Conservation (phyloP, 2,329 filamentous ascomycete species). For the Trichoderma endophyticum region DNA sequence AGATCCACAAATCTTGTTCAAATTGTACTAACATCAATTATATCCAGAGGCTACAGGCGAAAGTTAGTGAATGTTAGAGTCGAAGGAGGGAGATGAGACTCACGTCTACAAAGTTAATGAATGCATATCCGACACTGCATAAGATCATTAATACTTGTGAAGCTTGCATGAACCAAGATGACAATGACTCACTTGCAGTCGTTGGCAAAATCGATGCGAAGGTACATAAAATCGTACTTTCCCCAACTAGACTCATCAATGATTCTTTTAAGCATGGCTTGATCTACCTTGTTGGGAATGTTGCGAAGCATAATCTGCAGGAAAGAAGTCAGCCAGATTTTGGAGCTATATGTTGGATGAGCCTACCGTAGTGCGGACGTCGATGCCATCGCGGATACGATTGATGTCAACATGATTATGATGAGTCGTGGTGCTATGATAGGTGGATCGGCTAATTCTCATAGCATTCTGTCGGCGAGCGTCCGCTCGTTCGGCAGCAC, state of each 20-base stretch:
- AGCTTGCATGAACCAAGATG: no score
- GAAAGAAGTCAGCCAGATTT: slow-evolving; percentile 16
- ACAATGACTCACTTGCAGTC: slow-evolving; percentile 70
- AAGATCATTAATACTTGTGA: background rate
- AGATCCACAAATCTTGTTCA: background rate
- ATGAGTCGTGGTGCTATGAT: slow-evolving; percentile 47
- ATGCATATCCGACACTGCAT: slow-evolving; percentile 85
- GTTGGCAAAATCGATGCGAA: slow-evolving; percentile 84
- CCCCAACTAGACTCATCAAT: slow-evolving; percentile 76
- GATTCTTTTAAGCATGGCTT: slow-evolving; percentile 71
- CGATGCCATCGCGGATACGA: slow-evolving; percentile 61
- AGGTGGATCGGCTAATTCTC: slow-evolving; percentile 44
- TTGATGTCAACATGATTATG: slow-evolving; percentile 62
- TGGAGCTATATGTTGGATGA: background rate
- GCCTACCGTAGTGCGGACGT: slow-evolving; percentile 72
- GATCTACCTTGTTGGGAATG: slow-evolving; percentile 85
- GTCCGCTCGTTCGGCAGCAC: slow-evolving; percentile 36
- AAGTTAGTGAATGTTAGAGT: background rate
- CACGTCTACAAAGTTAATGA: slow-evolving; percentile 89
- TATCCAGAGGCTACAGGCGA: slow-evolving; percentile 60
- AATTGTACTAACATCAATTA: slow-evolving; percentile 58
- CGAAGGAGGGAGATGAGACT: slow-evolving; percentile 33
- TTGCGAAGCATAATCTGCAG: slow-evolving; percentile 86
- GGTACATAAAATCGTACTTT: slow-evolving; percentile 91
- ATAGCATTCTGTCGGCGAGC: slow-evolving; percentile 49